Conservation (phyloP, 306 rosid genomes). For the Castanea mollissima region DNA sequence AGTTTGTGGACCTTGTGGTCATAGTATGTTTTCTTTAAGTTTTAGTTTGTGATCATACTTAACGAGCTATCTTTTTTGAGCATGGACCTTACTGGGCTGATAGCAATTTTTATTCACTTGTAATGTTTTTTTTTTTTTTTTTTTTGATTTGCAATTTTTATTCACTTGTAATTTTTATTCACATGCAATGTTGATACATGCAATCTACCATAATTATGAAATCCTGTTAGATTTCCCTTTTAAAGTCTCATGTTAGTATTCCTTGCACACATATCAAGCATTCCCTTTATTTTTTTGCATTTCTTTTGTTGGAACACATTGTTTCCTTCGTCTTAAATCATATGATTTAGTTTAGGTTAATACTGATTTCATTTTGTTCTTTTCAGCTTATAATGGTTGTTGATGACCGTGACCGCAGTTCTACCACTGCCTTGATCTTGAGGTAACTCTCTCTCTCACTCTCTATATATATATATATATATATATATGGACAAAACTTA, state of each 20-base stretch:
- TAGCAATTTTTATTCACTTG: background rate
- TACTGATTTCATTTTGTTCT: constrained; percentile 13
- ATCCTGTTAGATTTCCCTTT: background rate
- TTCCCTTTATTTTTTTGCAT: background rate
- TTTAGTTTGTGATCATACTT: background rate
- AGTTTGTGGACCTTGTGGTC: background rate
- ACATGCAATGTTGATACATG: background rate
- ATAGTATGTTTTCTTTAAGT: too few relatives aligned
- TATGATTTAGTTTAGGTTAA: background rate
- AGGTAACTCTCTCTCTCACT: constrained; percentile 45
- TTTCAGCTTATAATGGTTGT: constrained; percentile 93
- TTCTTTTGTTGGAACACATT: background rate
- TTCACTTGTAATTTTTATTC: too few relatives aligned
- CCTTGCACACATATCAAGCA: background rate
- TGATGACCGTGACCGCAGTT: constrained; percentile 78
- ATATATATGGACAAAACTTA: too few relatives aligned
- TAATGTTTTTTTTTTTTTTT: too few relatives aligned
- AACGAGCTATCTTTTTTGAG: background rate
- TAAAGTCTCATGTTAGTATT: background rate
- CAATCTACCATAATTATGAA: background rate
- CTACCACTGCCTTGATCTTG: constrained; percentile 94
- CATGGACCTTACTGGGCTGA: background rate
- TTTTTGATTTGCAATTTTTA: background rate
- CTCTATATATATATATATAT: background rate
- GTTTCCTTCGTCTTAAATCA: background rate